Base-by-base conservation (phyloP, 768 basidiomycete species). In the Suillus brevipes region DNA sequence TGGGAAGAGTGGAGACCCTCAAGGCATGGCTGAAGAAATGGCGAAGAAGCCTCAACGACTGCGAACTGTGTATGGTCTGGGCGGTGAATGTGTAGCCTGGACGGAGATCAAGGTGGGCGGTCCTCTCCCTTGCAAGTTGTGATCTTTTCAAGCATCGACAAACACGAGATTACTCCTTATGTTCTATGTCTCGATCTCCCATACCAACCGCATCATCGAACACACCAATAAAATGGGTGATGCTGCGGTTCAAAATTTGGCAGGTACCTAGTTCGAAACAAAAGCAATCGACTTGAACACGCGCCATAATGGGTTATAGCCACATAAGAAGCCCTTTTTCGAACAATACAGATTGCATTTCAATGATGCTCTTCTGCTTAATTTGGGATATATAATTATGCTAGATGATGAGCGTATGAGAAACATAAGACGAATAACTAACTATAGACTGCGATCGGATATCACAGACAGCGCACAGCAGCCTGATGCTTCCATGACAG, bases 171-270 rank as follows among this genome's bases (percentile, higher is more conserved):
- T 38, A 38, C 13, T 12, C 12, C 12, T 38, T 13, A 4, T 38
- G 38, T 38, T 38, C 38, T 38, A 38, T 38, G 13, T 38, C 38
- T 38, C 83, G 20, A 81, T 89, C 37, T 78, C 80, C 42, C 81
- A 87, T 64, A 81, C 84, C 7, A 87, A 88, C 64, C 79, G 85
- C 38, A 81, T 88, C 13, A 79, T 87, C 25, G 83, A 80, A 63
- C 78, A 83, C 63, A 86, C 84, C 18, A 72, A 89, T 64, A 83
- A 84, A 77, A 84, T 82, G 79, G 83, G 85, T 7, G 80, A 83
- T 69, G 70, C 67, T 16, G 79, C 83, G 75, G 75, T 87, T 62
- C 73, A 38, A 14, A 4, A 13, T 38, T 38, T 38, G 38, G 38
- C 12, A 38, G 14, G 16, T 6, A 40, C 40, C 40, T 40, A 40